Evolutionary conservation across 1,284 basidiomycete species (phyloP).

Genomic region (Mrakiaceae sp.): DNA sequence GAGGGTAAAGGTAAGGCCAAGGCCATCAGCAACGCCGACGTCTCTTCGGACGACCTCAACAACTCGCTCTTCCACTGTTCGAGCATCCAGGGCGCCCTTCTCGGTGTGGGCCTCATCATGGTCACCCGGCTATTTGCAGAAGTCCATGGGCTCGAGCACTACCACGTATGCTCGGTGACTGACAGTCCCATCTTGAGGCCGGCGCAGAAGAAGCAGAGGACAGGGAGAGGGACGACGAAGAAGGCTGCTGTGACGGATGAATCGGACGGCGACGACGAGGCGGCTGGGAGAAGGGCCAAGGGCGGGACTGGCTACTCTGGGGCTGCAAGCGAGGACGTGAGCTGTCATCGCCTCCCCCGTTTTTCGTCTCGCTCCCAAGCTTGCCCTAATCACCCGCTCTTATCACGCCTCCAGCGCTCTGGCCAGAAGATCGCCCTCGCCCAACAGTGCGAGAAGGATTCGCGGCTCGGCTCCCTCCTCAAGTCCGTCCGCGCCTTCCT

Average conservation of each 20-base stretch:
- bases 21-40: neutral
- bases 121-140: slow-evolving; percentile 39
- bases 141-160: neutral
- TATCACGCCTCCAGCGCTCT: slow-evolving; percentile 44
- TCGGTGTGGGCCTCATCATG: slow-evolving; percentile 46
- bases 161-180: neutral
- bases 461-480: slow-evolving; percentile 55
- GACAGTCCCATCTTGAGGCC: neutral
- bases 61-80: slow-evolving; percentile 71
- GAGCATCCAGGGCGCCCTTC: slow-evolving; percentile 69
- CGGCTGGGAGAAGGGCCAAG: slow-evolving; percentile 53
- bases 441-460: slow-evolving; percentile 58
- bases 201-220: slow-evolving; percentile 20
- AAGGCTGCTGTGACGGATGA: slow-evolving; percentile 11
- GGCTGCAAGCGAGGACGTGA: slow-evolving; percentile 62
- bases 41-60: slow-evolving; percentile 27
- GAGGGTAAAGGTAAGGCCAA: slow-evolving; percentile 18
- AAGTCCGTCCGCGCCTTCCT: slow-evolving; percentile 60
- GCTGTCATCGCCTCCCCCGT: slow-evolving; percentile 26
- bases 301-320: slow-evolving; percentile 73
- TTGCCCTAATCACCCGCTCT: too few species aligned
- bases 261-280: slow-evolving; percentile 40
- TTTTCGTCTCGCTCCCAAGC: neutral
- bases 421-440: slow-evolving; percentile 64
- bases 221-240: slow-evolving; percentile 10